Conservation (phyloP, 2,329 filamentous ascomycete species). For the Aspergillus versicolor region DNA sequence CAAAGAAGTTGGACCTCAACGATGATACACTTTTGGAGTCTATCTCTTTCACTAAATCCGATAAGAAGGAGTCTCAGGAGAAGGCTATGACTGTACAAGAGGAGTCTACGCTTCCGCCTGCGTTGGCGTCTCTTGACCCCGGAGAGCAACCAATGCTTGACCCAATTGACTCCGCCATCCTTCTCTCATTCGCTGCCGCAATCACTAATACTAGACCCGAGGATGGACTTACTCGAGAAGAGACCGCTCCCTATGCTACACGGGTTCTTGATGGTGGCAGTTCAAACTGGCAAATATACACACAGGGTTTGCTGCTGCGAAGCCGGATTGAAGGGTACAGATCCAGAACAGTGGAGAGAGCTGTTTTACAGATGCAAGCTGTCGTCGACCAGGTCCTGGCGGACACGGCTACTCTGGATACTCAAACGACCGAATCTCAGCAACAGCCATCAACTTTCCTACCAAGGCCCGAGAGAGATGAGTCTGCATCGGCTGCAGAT, state of each 20-base stretch:
- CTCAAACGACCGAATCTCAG: slow-evolving; percentile 32
- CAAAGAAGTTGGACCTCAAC: slow-evolving; percentile 75
- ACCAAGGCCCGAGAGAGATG: slow-evolving; percentile 69
- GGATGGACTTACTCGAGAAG: slow-evolving; percentile 85
- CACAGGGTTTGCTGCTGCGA: slow-evolving; percentile 83
- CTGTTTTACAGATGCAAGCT: slow-evolving; percentile 88
- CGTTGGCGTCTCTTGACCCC: slow-evolving; percentile 67
- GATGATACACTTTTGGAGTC: slow-evolving; percentile 90
- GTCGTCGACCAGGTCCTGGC: slow-evolving; percentile 93
- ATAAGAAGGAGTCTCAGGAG: slow-evolving; percentile 41
- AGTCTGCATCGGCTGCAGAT: slow-evolving; percentile 71
- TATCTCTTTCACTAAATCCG: slow-evolving; percentile 70
- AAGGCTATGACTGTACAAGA: slow-evolving; percentile 40
- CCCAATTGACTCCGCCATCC: slow-evolving; percentile 83
- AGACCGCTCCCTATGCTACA: slow-evolving; percentile 86
- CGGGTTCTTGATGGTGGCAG: slow-evolving; percentile 84
- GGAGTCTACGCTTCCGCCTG: slow-evolving; percentile 56
- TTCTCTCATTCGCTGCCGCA: slow-evolving; percentile 76
- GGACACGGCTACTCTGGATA: slow-evolving; percentile 62
- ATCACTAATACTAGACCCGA: slow-evolving; percentile 84
- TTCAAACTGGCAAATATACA: slow-evolving; percentile 98
- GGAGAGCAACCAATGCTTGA: slow-evolving; percentile 78
- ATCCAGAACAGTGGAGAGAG: slow-evolving; percentile 83
- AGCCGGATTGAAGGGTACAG: slow-evolving; percentile 87
- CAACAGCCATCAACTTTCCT: slow-evolving; percentile 73